Percentiles rank a stretch among this genome's conserved stretches.
Evolutionary conservation across 2,329 filamentous ascomycete genomes (phyloP).

Genomic region (Alternaria consortialis): DNA sequence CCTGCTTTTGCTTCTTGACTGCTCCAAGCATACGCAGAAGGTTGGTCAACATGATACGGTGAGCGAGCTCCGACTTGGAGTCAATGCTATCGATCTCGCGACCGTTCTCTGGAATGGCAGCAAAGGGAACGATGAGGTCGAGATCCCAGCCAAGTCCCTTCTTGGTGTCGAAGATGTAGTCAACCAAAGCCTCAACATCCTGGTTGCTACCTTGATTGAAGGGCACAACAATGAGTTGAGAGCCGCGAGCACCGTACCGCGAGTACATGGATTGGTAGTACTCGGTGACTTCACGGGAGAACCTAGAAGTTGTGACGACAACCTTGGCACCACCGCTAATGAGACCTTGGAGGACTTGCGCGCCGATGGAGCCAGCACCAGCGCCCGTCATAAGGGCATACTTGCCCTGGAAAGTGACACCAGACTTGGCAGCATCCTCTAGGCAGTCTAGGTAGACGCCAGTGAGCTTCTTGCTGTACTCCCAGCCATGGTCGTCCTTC

Average conservation of each 20-base stretch:
- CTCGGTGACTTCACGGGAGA: conserved; percentile 96
- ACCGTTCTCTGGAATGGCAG: conserved; percentile 96
- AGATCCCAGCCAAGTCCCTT: conserved; percentile 97
- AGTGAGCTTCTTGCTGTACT: conserved; percentile 99
- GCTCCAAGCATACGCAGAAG: conserved; percentile 87
- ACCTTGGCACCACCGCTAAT: conserved; percentile 98
- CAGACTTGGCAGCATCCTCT: conserved; percentile 84
- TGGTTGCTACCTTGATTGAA: conserved; percentile 99
- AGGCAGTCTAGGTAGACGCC: conserved; percentile 90
- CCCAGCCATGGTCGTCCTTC: conserved; percentile 93
- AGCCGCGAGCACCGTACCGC: conserved; percentile 89
- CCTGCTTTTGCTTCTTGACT: conserved; percentile 89
- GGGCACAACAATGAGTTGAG: conserved; percentile 95
- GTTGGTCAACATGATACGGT: conserved; percentile 99
- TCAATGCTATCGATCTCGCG: conserved; percentile 97
- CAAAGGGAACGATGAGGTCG: conserved; percentile 94
- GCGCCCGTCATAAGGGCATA: conserved; percentile 98
- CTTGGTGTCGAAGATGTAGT: conserved; percentile 98
- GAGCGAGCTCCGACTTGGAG: conserved; percentile 95
- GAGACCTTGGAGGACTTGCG: conserved; percentile 93
- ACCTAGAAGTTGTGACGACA: conserved; percentile 93
- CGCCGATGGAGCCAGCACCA: conserved; percentile 96
- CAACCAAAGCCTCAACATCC: conserved; percentile 89
- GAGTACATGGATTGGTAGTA: conserved; percentile 99
- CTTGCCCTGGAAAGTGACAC: conserved; percentile 93